phyloP scores from a whole-genome alignment of 1,284 basidiomycete genomes.

The Hortiboletus rubellus region DNA sequence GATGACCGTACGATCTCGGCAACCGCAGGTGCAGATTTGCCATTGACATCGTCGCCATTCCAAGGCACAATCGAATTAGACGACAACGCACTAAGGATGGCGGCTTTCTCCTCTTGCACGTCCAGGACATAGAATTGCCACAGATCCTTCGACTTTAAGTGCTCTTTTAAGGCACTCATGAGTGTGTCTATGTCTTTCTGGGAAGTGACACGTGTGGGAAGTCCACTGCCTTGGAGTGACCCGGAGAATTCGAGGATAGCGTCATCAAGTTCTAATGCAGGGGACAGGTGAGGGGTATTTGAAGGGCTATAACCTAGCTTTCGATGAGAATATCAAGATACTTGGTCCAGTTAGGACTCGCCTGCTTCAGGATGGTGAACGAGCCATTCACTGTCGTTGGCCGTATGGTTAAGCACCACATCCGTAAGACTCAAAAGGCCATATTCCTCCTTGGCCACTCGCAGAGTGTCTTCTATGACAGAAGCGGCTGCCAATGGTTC shows the following conservation, averaged over 20 bases:
- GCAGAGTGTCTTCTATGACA: conserved; percentile 62
- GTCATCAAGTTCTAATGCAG: conserved; percentile 86
- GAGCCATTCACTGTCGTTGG: conserved; percentile 91
- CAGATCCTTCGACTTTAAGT: conserved; percentile 66
- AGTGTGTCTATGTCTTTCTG: conserved; percentile 69
- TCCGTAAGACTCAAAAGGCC: conserved; percentile 89
- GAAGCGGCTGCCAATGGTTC: conserved; percentile 54
- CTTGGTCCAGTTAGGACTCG: conserved; percentile 29
- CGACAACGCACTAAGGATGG: conserved; percentile 52
- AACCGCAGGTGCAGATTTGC: conserved; percentile 66
- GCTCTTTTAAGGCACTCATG: conserved; percentile 59
- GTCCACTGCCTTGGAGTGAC: conserved; percentile 60
- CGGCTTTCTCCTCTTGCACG: conserved; percentile 55
- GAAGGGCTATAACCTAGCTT: conserved; percentile 77
- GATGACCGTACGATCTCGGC: conserved; percentile 60
- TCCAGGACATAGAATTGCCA: conserved; percentile 95
- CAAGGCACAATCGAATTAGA: conserved; percentile 50
- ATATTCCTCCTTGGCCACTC: conserved; percentile 76
- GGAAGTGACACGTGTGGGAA: conserved; percentile 70
- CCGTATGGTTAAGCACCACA: conserved; percentile 94
- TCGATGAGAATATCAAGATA: conserved; percentile 11
- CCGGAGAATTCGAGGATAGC: conserved; percentile 80
- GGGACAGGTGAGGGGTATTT: conserved; percentile 86
- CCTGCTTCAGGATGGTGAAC: conserved; percentile 92
- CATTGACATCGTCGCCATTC: conserved; percentile 55